Evolutionary conservation across 192 early-diverging fungal species (phyloP).

Genomic region (Thamnidium elegans): DNA sequence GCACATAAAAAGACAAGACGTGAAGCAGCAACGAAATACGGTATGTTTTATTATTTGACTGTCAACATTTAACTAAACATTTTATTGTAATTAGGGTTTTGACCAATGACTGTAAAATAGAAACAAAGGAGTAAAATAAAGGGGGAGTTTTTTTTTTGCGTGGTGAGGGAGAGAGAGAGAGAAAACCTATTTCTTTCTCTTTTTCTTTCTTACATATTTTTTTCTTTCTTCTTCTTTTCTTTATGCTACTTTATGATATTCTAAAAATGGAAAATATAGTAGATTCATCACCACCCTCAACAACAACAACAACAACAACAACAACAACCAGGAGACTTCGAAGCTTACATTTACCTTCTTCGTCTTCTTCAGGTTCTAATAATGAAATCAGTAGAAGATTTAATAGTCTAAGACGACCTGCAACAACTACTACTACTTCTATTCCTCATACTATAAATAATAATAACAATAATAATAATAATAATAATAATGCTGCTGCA

Average conservation of each 20-base stretch:
- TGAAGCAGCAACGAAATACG: slow-evolving; percentile 67
- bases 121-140: too few relatives aligned
- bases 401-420: slow-evolving; percentile 13
- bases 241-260: slow-evolving; percentile 9
- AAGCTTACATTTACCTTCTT: slow-evolving; percentile 18
- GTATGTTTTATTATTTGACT: slow-evolving; percentile 25
- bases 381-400: slow-evolving; percentile 14
- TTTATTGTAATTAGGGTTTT: slow-evolving; percentile 24
- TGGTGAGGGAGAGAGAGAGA: too few relatives aligned
- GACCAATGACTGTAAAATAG: neutral
- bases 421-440: too few relatives aligned
- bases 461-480: neutral
- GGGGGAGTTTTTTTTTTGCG: neutral
- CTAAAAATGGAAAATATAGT: neutral
- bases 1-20: slow-evolving; percentile 58
- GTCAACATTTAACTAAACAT: neutral
- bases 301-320: neutral
- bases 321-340: slow-evolving; percentile 11
- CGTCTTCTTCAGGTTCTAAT: neutral
- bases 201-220: neutral
- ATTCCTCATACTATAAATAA: too few relatives aligned
- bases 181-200: neutral
- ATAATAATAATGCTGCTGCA: neutral
- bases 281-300: neutral
- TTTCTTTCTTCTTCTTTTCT: slow-evolving; percentile 11